Percentiles rank a stretch among this genome's conserved stretches.
Evolutionary conservation across 1,139 yeast species (phyloP).

Genomic region (Nakaseomyces nivariensis): DNA sequence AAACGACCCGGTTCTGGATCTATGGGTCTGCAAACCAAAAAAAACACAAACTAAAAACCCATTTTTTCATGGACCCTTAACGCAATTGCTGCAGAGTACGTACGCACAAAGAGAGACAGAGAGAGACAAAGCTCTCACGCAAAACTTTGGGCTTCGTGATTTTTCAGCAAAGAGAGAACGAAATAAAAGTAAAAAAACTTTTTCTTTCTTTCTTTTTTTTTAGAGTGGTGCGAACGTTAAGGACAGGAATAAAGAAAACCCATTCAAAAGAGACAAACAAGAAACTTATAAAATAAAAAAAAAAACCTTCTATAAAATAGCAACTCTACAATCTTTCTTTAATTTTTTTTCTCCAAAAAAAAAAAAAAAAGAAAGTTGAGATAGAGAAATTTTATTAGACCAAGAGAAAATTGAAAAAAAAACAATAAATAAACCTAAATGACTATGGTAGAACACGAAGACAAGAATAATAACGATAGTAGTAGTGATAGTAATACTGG

Average conservation of each 20-base stretch:
- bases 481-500: background rate
- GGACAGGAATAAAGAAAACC: background rate
- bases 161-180: too few relatives aligned
- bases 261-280: background rate
- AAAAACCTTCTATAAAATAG: too few relatives aligned
- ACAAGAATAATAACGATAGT: too few relatives aligned
- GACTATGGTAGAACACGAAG: background rate
- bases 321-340: background rate
- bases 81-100: too few relatives aligned
- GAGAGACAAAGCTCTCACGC: too few relatives aligned
- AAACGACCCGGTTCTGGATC: background rate
- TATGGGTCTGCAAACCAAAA: background rate
- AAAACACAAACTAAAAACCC: background rate
- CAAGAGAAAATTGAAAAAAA: too few relatives aligned
- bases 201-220: too few relatives aligned
- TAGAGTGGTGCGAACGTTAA: background rate
- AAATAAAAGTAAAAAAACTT: too few relatives aligned
- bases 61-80: too few relatives aligned
- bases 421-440: background rate
- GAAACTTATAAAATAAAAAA: background rate
- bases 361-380: background rate
- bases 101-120: too few relatives aligned
- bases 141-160: too few relatives aligned
- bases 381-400: background rate
- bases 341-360: background rate